Evolutionary conservation across 768 basidiomycete species (phyloP).

Genomic region (Suillus subluteus): DNA sequence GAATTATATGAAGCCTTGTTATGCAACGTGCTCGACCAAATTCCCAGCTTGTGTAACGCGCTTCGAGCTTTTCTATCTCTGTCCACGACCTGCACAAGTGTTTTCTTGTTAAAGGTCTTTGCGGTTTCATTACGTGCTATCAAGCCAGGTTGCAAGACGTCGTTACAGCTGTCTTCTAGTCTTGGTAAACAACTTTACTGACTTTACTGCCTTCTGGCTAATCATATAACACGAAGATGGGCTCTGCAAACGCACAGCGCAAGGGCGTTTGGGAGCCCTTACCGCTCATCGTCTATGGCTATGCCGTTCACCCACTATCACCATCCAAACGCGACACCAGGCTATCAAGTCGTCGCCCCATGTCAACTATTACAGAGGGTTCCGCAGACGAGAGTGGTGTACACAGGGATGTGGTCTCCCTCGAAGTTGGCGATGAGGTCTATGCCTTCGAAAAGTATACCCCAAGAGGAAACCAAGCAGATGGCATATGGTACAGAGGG

Average conservation of each 20-base stretch:
- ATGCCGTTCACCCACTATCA: conserved; percentile 83
- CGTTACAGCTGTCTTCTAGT: neutral
- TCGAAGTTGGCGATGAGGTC: conserved; percentile 96
- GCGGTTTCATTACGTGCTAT: neutral
- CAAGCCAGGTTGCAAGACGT: neutral
- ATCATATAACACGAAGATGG: conserved; percentile 17
- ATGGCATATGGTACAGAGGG: conserved; percentile 93
- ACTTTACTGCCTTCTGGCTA: conserved; percentile 1
- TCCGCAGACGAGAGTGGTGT: conserved; percentile 64
- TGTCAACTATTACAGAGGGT: conserved; percentile 48
- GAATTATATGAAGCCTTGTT: conserved; percentile 2
- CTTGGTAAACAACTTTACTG: conserved; percentile 1
- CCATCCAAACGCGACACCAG: conserved; percentile 77
- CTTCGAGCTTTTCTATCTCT: conserved; percentile 3
- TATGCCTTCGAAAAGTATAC: conserved; percentile 96
- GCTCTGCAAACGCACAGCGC: conserved; percentile 30
- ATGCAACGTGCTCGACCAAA: conserved; percentile 2
- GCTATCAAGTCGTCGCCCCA: conserved; percentile 46
- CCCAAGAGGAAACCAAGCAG: conserved; percentile 70
- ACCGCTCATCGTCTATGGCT: conserved; percentile 84
- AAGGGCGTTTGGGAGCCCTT: conserved; percentile 65
- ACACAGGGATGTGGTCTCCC: conserved; percentile 76
- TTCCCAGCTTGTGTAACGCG: conserved; percentile 2
- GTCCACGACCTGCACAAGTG: neutral
- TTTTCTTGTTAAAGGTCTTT: neutral